phyloP scores from a whole-genome alignment of 2,329 filamentous ascomycete genomes.

The Ciborinia camelliae region DNA sequence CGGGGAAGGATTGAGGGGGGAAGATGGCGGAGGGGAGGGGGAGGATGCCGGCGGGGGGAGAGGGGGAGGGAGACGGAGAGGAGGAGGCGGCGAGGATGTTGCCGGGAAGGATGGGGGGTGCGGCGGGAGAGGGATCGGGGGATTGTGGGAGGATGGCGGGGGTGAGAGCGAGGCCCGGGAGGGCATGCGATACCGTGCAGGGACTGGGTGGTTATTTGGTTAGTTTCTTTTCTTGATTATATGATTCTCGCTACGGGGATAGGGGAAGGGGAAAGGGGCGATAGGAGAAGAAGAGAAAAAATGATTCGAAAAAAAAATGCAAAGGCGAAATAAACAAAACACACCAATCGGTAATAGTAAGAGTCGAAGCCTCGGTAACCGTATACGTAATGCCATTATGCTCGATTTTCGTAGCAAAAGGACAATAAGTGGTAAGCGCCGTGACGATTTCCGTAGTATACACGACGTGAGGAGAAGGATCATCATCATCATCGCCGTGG shows the following conservation, averaged over 20 bases:
- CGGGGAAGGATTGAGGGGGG: too few relatives aligned
- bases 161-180: background rate
- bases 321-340: too few relatives aligned
- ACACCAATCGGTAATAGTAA: slow-evolving; percentile 15
- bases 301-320: too few relatives aligned
- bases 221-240: background rate
- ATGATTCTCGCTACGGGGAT: background rate
- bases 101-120: background rate
- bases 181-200: background rate
- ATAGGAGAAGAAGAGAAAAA: background rate
- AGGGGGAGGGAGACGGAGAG: background rate
- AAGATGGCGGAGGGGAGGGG: too few relatives aligned
- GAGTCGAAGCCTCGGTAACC: background rate
- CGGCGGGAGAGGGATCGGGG: too few relatives aligned
- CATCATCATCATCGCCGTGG: background rate
- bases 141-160: background rate
- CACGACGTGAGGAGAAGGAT: background rate
- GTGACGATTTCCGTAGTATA: slow-evolving; percentile 4
- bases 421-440: slow-evolving; percentile 1
- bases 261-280: background rate
- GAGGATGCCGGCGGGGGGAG: background rate
- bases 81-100: background rate
- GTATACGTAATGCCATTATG: slow-evolving; percentile 10
- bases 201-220: background rate
- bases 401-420: background rate